phyloP scores from a whole-genome alignment of 305 asterid species.

The Solanum hybrid region DNA sequence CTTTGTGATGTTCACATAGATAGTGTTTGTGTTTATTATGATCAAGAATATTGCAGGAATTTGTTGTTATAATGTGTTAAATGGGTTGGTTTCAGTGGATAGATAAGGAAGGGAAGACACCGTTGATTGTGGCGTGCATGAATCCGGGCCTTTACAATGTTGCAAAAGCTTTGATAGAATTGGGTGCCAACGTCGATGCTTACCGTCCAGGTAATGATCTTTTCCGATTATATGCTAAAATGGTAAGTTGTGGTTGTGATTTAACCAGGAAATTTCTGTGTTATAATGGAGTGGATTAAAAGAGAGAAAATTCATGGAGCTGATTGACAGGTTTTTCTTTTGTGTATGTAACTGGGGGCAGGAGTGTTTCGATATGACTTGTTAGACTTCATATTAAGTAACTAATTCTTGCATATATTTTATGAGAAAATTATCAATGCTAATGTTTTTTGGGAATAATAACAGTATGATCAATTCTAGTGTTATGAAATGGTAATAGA shows the following conservation, averaged over 20 bases:
- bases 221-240: background rate
- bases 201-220: conserved; percentile 55
- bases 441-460: background rate
- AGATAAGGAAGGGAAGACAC: conserved; percentile 83
- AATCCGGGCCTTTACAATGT: conserved; percentile 56
- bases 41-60: background rate
- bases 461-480: background rate
- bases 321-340: background rate
- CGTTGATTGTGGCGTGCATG: conserved; percentile 73
- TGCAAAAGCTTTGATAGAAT: conserved; percentile 70
- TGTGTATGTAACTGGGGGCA: background rate
- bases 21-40: background rate
- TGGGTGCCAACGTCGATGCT: conserved; percentile 90
- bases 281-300: background rate
- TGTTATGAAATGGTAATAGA: background rate
- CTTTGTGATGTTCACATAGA: background rate
- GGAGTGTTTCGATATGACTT: background rate
- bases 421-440: background rate
- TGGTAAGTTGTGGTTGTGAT: background rate
- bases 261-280: background rate
- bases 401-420: background rate
- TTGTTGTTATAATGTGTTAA: background rate
- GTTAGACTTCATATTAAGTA: background rate
- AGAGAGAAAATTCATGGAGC: background rate
- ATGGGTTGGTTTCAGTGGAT: conserved; percentile 50